Percentiles rank a stretch among this genome's conserved stretches.
Conservation (phyloP, 495 filamentous ascomycete genomes). For the Neurospora sp. region DNA sequence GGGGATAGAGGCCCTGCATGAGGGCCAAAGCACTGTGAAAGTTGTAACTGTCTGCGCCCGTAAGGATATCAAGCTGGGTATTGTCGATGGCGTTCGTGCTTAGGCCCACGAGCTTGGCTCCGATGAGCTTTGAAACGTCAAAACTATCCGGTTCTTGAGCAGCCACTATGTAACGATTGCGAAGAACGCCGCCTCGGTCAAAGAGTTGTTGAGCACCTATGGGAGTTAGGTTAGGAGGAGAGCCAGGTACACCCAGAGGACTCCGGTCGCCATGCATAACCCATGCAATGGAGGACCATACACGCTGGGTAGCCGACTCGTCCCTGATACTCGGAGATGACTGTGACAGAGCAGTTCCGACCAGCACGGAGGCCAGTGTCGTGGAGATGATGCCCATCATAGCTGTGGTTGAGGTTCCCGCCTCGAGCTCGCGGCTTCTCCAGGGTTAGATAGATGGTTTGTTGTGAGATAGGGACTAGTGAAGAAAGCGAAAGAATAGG, state of each 20-base stretch:
- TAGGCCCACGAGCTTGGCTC: constrained; percentile 22
- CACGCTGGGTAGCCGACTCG: constrained; percentile 18
- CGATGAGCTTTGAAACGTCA: constrained; percentile 8
- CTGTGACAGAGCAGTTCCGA: constrained; percentile 13
- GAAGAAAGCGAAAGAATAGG: not conserved
- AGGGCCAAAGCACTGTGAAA: constrained; percentile 28
- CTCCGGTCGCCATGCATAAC: constrained; percentile 34
- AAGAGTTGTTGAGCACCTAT: constrained; percentile 31
- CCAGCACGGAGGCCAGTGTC: constrained; percentile 7
- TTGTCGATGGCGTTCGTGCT: constrained; percentile 27
- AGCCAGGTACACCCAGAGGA: constrained; percentile 11
- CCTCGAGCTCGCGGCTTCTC: not conserved
- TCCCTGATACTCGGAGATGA: not conserved
- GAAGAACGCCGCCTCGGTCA: constrained; percentile 24
- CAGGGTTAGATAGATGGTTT: not conserved
- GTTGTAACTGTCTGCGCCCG: constrained; percentile 24
- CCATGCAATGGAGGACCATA: constrained; percentile 36
- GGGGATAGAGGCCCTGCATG: constrained; percentile 36
- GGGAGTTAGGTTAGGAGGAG: constrained; percentile 24
- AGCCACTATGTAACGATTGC: constrained; percentile 21
- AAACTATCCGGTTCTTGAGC: constrained; percentile 3
- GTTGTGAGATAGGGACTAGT: not conserved
- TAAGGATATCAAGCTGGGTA: constrained; percentile 24
- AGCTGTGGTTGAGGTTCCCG: not conserved
- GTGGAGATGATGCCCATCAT: constrained; percentile 12